Base-by-base conservation (phyloP, 179 eudicot species). In the Sideroxylon spinosum region DNA sequence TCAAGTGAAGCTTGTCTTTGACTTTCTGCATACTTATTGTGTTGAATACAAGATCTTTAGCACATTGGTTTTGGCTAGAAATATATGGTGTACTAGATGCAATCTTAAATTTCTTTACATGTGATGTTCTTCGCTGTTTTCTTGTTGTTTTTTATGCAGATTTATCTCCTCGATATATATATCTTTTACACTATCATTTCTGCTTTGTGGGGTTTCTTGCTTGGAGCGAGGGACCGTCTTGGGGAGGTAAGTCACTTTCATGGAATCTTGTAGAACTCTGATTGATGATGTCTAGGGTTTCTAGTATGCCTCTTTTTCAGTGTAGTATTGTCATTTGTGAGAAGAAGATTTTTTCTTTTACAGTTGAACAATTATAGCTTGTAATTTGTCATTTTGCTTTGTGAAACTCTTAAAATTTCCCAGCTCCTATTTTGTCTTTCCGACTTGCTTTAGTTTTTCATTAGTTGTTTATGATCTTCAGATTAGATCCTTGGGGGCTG, bases 221-320 rank as follows among this genome's bases (percentile, higher is more conserved):
- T 96, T 71, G 99, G 99, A 50, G 99, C 99, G 46, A 90, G 97
- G 88, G 99, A 92, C 90, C 97, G 98, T 44, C 90, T 96, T 76
- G 99, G 99, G 52, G 99, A 96, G 95, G 99, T 94, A 79, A 88
- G 86, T 79, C 75, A 68, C 37, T 75, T 46, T 28, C 2, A 63
- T 48, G 20, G 13, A 53, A 81, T 20, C 67, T 72, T 52, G 0
- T 55, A 55, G 48, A 52, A 48, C 25, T 69, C 9, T 75, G 28
- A 53, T 4, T 52, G 23, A 61, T 70, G 55, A 23, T 49, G 4
- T 57, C 9, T 70, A 57, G 57, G 25, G 26, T 67, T 67, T 67
- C 52, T 19, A 53, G 49, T 12, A 32, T 53, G 6, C 68, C 5
- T 46, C 20, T 37, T 74, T 44, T 26, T 26, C 46, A 9, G 56